These are phyloP conservation scores for Wallacemonas sp. DNA, from an alignment of 208 protist species.

Conservation along the genomic window DNA sequence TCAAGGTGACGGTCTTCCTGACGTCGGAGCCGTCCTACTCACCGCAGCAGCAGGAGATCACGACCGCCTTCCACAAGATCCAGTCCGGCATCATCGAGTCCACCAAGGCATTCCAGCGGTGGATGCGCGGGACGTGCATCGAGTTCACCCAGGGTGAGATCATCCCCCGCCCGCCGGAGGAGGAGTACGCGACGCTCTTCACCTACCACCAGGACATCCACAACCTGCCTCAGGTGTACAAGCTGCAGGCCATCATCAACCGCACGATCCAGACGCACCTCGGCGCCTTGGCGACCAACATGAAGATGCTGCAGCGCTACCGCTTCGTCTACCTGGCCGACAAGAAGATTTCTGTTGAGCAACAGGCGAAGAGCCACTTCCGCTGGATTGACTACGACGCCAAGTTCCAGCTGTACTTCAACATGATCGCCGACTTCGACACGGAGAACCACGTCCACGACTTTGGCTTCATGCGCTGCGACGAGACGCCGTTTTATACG, in stretches of 20 bases:
- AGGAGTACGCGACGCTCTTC: slow-evolving; percentile 86
- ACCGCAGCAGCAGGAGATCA: slow-evolving; percentile 94
- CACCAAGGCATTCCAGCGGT: slow-evolving; percentile 95
- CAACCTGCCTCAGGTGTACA: slow-evolving; percentile 88
- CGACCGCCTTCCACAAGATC: slow-evolving; percentile 91
- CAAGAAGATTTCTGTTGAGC: slow-evolving; percentile 94
- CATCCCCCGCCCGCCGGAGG: slow-evolving; percentile 81
- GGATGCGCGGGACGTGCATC: slow-evolving; percentile 97
- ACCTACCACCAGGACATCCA: slow-evolving; percentile 96
- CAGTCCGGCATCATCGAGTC: slow-evolving; percentile 92
- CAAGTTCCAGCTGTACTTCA: slow-evolving; percentile 94
- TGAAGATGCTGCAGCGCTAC: slow-evolving; percentile 94
- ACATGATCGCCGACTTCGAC: slow-evolving; percentile 93
- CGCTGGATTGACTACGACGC: slow-evolving; percentile 96
- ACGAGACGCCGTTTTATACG: slow-evolving; percentile 88
- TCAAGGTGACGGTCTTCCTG: slow-evolving; percentile 94
- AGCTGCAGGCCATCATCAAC: slow-evolving; percentile 89
- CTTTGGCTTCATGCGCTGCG: slow-evolving; percentile 96
- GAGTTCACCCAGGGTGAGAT: slow-evolving; percentile 93
- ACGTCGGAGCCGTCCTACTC: slow-evolving; percentile 91
- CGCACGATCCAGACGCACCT: slow-evolving; percentile 92
- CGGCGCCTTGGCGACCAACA: slow-evolving; percentile 85
- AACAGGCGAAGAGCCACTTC: slow-evolving; percentile 92
- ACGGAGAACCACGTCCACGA: slow-evolving; percentile 83
- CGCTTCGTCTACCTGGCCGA: slow-evolving; percentile 93